A percentile compares a stretch with the other conserved stretches of the same genome.
phyloP scores from a whole-genome alignment of 1,284 basidiomycete species.

The Moesziomyces parantarcticus region DNA sequence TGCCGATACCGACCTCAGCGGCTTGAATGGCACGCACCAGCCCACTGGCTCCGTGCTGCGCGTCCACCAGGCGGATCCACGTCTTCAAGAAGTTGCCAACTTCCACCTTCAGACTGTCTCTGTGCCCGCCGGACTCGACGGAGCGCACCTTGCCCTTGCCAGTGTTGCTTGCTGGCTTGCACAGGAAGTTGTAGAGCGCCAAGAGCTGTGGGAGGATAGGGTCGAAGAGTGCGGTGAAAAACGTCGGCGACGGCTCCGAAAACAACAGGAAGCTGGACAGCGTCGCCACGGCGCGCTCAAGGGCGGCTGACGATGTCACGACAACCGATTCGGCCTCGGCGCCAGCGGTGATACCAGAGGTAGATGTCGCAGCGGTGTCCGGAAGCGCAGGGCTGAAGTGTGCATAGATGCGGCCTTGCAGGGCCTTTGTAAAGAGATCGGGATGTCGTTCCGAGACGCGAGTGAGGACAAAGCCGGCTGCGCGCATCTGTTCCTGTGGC shows the following conservation, averaged over 20 bases:
- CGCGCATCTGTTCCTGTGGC: conserved; percentile 51
- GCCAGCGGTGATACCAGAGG: neutral
- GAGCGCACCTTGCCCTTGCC: conserved; percentile 35
- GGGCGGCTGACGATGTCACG: conserved; percentile 9
- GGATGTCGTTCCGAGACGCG: conserved; percentile 48
- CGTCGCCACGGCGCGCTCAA: conserved; percentile 33
- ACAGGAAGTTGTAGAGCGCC: conserved; percentile 39
- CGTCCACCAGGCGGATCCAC: conserved; percentile 52
- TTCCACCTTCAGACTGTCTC: conserved; percentile 28
- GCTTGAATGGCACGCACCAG: conserved; percentile 20
- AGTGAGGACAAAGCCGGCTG: conserved; percentile 52
- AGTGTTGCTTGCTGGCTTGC: neutral
- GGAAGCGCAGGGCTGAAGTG: conserved; percentile 16
- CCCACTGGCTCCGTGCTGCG: conserved; percentile 16
- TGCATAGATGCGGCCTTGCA: conserved; percentile 29
- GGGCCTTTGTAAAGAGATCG: conserved; percentile 13
- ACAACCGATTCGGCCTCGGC: neutral
- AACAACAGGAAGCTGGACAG: conserved; percentile 49
- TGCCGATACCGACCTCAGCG: conserved; percentile 38
- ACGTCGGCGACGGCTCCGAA: conserved; percentile 59
- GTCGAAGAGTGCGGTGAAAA: conserved; percentile 46
- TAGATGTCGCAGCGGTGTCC: neutral
- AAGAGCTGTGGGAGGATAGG: conserved; percentile 51
- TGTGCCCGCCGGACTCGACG: conserved; percentile 14
- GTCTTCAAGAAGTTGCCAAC: conserved; percentile 49